Evolutionary conservation across 2,329 filamentous ascomycete genomes (phyloP).

Genomic region (Pestalotiopsis fici): DNA sequence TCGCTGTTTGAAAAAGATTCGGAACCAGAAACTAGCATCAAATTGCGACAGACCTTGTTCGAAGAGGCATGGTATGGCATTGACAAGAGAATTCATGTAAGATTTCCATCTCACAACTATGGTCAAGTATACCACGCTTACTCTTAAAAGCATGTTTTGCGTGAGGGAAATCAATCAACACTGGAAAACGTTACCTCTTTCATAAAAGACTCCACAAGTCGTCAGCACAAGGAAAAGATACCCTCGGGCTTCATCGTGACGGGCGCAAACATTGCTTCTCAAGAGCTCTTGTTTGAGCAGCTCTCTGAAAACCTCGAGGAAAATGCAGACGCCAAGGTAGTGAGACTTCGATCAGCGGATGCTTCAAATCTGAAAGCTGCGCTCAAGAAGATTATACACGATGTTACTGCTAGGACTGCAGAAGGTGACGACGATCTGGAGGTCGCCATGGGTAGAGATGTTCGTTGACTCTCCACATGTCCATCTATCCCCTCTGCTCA

Average conservation of each 20-base stretch:
- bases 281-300: slow-evolving; percentile 73
- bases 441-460: slow-evolving; percentile 46
- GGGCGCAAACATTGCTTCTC: slow-evolving; percentile 76
- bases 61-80: slow-evolving; percentile 65
- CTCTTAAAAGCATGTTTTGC: slow-evolving; percentile 49
- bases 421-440: slow-evolving; percentile 58
- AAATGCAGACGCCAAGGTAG: slow-evolving; percentile 55
- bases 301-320: slow-evolving; percentile 57
- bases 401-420: slow-evolving; percentile 50
- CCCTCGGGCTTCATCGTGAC: slow-evolving; percentile 74
- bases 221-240: slow-evolving; percentile 47
- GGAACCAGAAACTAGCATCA: slow-evolving; percentile 50
- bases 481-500: slow-evolving; percentile 14
- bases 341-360: slow-evolving; percentile 69
- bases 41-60: slow-evolving; percentile 61
- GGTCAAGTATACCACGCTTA: background rate
- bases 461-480: slow-evolving; percentile 20
- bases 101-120: slow-evolving; percentile 22
- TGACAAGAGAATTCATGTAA: slow-evolving; percentile 63
- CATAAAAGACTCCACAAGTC: slow-evolving; percentile 38
- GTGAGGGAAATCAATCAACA: slow-evolving; percentile 62
- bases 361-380: slow-evolving; percentile 73
- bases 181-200: slow-evolving; percentile 60
- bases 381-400: slow-evolving; percentile 73
- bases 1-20: slow-evolving; percentile 52